Conservation (phyloP, 2,329 filamentous ascomycete genomes). For the Neofusicoccum laricinum region DNA sequence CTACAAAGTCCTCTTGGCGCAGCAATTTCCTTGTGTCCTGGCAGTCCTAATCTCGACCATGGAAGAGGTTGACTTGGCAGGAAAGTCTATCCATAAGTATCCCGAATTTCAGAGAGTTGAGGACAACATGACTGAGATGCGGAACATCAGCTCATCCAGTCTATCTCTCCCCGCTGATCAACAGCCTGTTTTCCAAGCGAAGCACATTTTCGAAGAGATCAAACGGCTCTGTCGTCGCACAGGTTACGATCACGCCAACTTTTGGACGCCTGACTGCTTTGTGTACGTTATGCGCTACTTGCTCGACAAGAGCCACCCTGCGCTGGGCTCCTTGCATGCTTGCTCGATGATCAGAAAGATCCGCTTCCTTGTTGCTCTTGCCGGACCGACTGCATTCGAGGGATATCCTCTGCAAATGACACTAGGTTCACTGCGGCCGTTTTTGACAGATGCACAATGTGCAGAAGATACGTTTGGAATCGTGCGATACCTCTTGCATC, state of each 20-base stretch:
- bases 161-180: conserved; percentile 70
- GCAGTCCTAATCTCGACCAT: conserved; percentile 73
- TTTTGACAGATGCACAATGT: conserved; percentile 79
- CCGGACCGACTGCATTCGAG: conserved; percentile 67
- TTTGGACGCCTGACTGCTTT: conserved; percentile 76
- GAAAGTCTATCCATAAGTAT: conserved; percentile 63
- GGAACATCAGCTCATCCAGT: conserved; percentile 62
- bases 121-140: conserved; percentile 67
- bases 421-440: conserved; percentile 73
- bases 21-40: conserved; percentile 73
- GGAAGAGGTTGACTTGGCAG: conserved; percentile 72
- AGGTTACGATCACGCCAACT: conserved; percentile 58
- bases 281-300: conserved; percentile 73
- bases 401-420: conserved; percentile 91
- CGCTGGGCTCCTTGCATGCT: conserved; percentile 81
- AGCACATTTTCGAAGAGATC: conserved; percentile 72
- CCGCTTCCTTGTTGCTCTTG: conserved; percentile 74
- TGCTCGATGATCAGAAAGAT: conserved; percentile 85
- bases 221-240: conserved; percentile 73
- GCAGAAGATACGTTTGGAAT: conserved; percentile 88
- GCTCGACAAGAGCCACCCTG: conserved; percentile 75
- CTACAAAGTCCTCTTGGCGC: conserved; percentile 62
- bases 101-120: conserved; percentile 58
- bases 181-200: conserved; percentile 81
- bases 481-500: conserved; percentile 74